phyloP scores from a whole-genome alignment of 1,139 yeast species.

The Scheffersomyces parashehatae region DNA sequence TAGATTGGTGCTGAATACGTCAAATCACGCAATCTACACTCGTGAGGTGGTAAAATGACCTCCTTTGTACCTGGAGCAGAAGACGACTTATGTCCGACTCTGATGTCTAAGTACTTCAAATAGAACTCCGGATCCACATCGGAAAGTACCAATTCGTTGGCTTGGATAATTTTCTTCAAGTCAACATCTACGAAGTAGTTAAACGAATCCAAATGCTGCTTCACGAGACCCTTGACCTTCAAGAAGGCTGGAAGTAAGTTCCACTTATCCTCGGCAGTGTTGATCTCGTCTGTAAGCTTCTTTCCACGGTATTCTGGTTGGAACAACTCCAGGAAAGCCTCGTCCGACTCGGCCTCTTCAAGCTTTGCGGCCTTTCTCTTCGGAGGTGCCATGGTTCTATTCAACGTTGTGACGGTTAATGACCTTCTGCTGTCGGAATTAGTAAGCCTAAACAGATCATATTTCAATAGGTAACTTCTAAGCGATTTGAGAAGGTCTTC shows the following conservation, averaged over 20 bases:
- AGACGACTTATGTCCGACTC: conserved; percentile 75
- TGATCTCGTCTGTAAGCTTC: conserved; percentile 79
- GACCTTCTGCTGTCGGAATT: no score
- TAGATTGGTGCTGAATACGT: conserved; percentile 95
- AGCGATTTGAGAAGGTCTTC: background rate
- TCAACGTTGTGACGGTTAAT: no score
- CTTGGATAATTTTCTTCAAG: conserved; percentile 84
- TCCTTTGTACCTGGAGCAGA: conserved; percentile 56
- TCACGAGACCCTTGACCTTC: conserved; percentile 92
- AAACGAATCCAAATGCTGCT: conserved; percentile 96
- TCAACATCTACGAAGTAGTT: conserved; percentile 94
- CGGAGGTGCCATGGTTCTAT: conserved; percentile 10
- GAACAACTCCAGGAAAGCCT: conserved; percentile 72
- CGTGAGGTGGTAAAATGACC: conserved; percentile 85
- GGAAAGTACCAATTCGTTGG: conserved; percentile 83
- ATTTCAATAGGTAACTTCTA: background rate
- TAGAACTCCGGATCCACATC: conserved; percentile 98
- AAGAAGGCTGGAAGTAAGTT: conserved; percentile 91
- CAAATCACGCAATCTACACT: conserved; percentile 91
- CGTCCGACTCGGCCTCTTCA: conserved; percentile 28
- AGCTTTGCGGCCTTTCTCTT: conserved; percentile 19
- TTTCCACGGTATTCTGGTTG: conserved; percentile 86
- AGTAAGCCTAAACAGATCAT: no score
- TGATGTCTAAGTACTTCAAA: conserved; percentile 83
- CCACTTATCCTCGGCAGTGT: conserved; percentile 95